Evolutionary conservation across 2,329 filamentous ascomycete species (phyloP), one percentile per base, ranked within the genome.

Genomic region (Colletotrichum lupini): DNA sequence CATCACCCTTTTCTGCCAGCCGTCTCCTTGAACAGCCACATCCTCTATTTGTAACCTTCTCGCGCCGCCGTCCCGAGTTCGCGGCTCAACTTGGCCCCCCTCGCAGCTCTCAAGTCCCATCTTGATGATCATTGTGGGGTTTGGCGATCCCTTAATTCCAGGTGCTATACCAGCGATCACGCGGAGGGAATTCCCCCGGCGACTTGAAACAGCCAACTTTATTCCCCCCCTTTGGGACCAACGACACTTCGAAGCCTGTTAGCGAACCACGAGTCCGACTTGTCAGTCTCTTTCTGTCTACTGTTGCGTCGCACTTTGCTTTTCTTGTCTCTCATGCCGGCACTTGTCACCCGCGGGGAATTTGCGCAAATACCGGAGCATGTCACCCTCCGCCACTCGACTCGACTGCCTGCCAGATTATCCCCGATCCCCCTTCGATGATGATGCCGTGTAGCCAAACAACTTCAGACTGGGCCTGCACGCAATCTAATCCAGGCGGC

Each of bases 121-220:
- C n/a, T 37, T 56, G 35, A 73, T 70, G 46, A 70, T 70, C 55
- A 30, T 30, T 57, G 56, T 61, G 70, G 70, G 46, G 70, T 52
- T 53, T 35, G 46, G 26, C 49, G 26, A 61, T 61, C 56, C 70
- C 60, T 69, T 69, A 69, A 73, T 73, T 55, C 59, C 30, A 55
- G 59, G 30, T 42, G 52, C 52, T 68, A 59, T 68, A 72, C 66
- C n/a, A 24, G 60, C 35, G 30, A 35, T n/a, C 60, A 73, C 70
- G 70, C 70, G 59, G 70, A 73, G 35, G 70, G 56, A 61, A 35
- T 32, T 52, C 63, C 70, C 67, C 60, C 70, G 60, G 35, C 46
- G 55, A 66, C 28, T 46, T 63, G 70, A 73, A 73, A 73, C 66
- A 26, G n/a, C 32, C 55, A 69, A 69, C 65, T 70, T 56, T 14